Evolutionary conservation across 2,329 filamentous ascomycete species (phyloP).

Genomic region (Nectriaceae sp.): DNA sequence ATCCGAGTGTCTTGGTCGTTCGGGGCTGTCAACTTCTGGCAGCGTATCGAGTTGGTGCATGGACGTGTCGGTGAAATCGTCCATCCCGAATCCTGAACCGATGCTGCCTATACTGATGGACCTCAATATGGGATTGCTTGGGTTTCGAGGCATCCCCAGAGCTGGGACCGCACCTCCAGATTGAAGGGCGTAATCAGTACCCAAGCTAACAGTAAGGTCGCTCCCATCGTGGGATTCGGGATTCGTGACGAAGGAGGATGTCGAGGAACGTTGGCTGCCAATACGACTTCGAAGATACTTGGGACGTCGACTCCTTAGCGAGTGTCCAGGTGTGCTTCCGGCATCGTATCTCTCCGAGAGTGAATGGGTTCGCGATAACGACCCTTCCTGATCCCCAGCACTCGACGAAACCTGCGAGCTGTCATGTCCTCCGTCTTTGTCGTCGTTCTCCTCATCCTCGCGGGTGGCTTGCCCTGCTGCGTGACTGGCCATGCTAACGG

Average conservation of each 20-base stretch:
- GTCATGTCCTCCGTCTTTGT: constrained; percentile 25
- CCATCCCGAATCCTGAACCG: constrained; percentile 65
- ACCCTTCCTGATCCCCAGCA: constrained; percentile 29
- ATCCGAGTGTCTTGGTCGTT: constrained; percentile 42
- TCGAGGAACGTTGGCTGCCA: constrained; percentile 60
- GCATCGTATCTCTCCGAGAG: constrained; percentile 40
- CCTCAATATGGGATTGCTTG: constrained; percentile 64
- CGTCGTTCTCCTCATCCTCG: constrained; percentile 25
- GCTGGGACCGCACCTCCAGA: constrained; percentile 74
- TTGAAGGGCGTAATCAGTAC: constrained; percentile 79
- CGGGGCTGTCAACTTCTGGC: constrained; percentile 49
- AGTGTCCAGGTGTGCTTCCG: constrained; percentile 48
- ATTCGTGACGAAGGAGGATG: constrained; percentile 60
- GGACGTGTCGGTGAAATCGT: constrained; percentile 53
- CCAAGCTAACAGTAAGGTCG: constrained; percentile 67
- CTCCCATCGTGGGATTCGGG: constrained; percentile 62
- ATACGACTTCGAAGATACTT: constrained; percentile 61
- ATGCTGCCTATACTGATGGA: constrained; percentile 89
- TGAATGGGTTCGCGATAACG: constrained; percentile 35
- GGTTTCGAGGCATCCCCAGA: constrained; percentile 49
- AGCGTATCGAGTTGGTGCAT: constrained; percentile 51
- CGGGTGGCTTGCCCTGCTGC: constrained; percentile 22
- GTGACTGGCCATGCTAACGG: constrained; percentile 47
- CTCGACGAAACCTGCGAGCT: constrained; percentile 32
- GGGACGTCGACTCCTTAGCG: constrained; percentile 51